Evolutionary conservation across 306 rosid species (phyloP), one percentile per base, ranked within the genome.

Genomic region (Lathyrus sativus): DNA sequence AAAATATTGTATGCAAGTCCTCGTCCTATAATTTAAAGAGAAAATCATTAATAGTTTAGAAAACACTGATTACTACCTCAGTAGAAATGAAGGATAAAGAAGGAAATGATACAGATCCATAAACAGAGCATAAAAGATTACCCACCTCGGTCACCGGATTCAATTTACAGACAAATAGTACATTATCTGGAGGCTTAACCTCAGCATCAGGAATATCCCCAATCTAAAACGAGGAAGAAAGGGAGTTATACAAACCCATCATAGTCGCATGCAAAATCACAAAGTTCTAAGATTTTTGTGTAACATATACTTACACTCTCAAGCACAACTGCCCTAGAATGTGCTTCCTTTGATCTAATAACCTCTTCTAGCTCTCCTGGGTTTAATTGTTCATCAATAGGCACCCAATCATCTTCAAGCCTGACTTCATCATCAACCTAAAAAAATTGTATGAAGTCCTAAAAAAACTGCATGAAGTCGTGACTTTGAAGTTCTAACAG

Each of bases 141-240:
- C 89, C 75, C 65, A 90, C 99, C 87, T 90, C 96, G 31, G 99
- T 93, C 73, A 90, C 99, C 1, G 97, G 97, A 77, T 93, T 93
- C 82, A 93, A 77, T 78, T 93, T 93, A 82, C 97, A 93, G 50
- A 90, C 97, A 76, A 93, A 93, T 29, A 93, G 79, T 77, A 93
- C 99, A 53, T 83, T 81, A 33, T 93, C 97, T 1, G 97, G 99
- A 69, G 99, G 99, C 81, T 88, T 93, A 48, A 90, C 79, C 68
- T 93, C 97, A 78, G 95, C 97, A 85, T 93, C 95, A 62, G 97
- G 99, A 83, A 93, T 90, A 84, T 93, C 99, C 53, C 97, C 99
- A 50, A 93, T 85, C 99, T 93, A 81, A 74, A 62, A 76, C 26
- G 82, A 65, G 42, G 45, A 70, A 61, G 71, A 64, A 53, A 49